Base-by-base conservation (phyloP, 352 stramenopile genomes). In the Phytophthora rubi region DNA sequence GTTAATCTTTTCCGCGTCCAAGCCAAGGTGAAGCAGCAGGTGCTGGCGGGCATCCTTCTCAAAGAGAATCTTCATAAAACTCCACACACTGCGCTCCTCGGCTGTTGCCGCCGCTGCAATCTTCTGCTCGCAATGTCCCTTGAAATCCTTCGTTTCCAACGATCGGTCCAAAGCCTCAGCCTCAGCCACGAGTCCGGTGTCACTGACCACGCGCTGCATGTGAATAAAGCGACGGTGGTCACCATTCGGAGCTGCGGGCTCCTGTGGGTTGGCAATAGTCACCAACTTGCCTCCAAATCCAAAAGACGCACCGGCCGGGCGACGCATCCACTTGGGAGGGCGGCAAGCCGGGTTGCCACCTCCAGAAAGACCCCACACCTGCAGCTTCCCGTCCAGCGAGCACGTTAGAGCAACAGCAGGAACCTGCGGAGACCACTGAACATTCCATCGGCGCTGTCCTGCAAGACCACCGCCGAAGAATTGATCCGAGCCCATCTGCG, bases 381-480 rank as follows among this genome's bases (percentile, higher is more conserved):
- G 94, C 37, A 99, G 82, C 71, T 98, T 99, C 51, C 98, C 92
- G 83, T 99, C 97, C 52, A 99, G 90, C 16, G 95, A 98, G 72
- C 95, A 99, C 9, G 97, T 97, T n/a, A 93, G 96, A 6, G 98
- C 85, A 44, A 99, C 94, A 0, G 96, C 96, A 23, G 97, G 93
- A 57, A 98, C 88, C 63, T 97, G 86, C 26, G 97, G 96, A 35
- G 97, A 98, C 97, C 97, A 99, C 70, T 97, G 85, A 18, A 99
- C 95, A 70, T 98, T 93, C 83, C 98, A 99, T 57, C 97, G 87
- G 52, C 90, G 90, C 70, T 95, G 88, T 32, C 86, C 89, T 26
- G 81, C 81, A 33, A 88, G 81, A 13, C 81, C 84, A 47, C 73
- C 65, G 32, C 85, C 85, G 51, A 92, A 92, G 62, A 94, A 92